These are phyloP conservation scores for Exserohilum turcica DNA, from an alignment of 2,329 filamentous ascomycete genomes.

Conservation along the genomic window DNA sequence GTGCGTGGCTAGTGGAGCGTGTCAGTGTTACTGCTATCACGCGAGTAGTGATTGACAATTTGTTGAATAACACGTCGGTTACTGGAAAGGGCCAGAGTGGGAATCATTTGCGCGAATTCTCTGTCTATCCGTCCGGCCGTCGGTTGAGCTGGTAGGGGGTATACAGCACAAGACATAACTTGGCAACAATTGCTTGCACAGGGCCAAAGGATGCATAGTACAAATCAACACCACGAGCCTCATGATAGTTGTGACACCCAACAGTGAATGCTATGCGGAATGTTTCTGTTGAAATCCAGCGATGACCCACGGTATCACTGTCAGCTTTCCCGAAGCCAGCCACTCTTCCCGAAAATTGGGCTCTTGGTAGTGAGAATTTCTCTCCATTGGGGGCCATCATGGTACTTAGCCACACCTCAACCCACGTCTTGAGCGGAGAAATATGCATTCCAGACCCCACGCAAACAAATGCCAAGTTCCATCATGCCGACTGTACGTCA, in stretches of 20 bases:
- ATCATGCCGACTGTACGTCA: constrained; percentile 20
- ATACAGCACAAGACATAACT: background rate
- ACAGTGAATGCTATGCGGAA: constrained; percentile 19
- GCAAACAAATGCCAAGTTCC: constrained; percentile 17
- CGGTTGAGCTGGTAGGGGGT: background rate
- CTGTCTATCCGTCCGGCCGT: background rate
- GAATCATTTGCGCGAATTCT: background rate
- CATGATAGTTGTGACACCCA: background rate
- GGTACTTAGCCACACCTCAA: constrained; percentile 27
- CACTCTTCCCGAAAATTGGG: constrained; percentile 15
- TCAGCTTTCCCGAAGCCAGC: constrained; percentile 21
- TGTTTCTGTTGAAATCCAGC: background rate
- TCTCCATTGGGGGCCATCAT: constrained; percentile 33
- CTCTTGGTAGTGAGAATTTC: constrained; percentile 25
- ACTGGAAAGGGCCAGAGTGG: background rate
- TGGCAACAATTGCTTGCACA: background rate
- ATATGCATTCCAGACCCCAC: constrained; percentile 15
- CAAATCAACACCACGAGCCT: background rate
- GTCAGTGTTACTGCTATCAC: background rate
- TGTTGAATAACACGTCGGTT: background rate
- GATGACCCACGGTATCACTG: constrained; percentile 1
- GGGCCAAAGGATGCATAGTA: background rate
- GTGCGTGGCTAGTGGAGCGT: background rate
- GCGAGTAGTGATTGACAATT: background rate
- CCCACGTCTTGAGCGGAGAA: constrained; percentile 11